Evolutionary conservation across 2,329 filamentous ascomycete species (phyloP), one percentile per base, ranked within the genome.

Genomic region (Claviceps maximensis): DNA sequence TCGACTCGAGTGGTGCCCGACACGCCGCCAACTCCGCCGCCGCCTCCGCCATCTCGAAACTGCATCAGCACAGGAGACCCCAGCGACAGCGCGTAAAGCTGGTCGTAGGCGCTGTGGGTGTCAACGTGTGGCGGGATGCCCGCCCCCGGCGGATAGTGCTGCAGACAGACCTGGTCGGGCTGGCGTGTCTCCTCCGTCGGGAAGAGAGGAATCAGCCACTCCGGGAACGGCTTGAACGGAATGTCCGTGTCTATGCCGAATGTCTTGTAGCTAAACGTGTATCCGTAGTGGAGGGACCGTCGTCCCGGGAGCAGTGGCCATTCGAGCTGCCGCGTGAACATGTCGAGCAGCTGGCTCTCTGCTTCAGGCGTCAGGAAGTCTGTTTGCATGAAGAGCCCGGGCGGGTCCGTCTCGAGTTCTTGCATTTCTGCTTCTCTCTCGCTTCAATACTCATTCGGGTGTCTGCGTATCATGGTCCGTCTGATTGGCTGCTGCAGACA

Each of bases 41-140:
- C 62, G 13, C 65, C 57, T 7, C 64, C 40, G n/a, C n/a, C 62
- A 13, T 66, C 58, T 7, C 64, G 62, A 44, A 75, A 75, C 55
- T 71, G 67, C 71, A 75, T 75, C n/a, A 69, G 55, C 1, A 75
- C 61, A 0, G 69, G 66, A 0, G 66, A 61, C 0, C 73, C 73
- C 1, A 74, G 66, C 0, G 71, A 74, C 1, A 75, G 58, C 12
- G 70, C 64, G 53, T 75, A 75, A 2, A 75, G 65, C 58, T 74
- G 71, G 31, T 69, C 71, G 33, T 69, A 71, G 0, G 69, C 41
- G 52, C 54, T 53, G 62, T 81, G 79, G 3, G 78, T 79, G 63
- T 82, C 79, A 51, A 78, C 78, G 58, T 82, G 79, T 0, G 79
- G 79, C 10, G 79, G 79, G 58, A 82, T 82, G 1, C 79, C 79